Conservation (phyloP, 2,329 filamentous ascomycete genomes). For the Phialophora verrucosa region DNA sequence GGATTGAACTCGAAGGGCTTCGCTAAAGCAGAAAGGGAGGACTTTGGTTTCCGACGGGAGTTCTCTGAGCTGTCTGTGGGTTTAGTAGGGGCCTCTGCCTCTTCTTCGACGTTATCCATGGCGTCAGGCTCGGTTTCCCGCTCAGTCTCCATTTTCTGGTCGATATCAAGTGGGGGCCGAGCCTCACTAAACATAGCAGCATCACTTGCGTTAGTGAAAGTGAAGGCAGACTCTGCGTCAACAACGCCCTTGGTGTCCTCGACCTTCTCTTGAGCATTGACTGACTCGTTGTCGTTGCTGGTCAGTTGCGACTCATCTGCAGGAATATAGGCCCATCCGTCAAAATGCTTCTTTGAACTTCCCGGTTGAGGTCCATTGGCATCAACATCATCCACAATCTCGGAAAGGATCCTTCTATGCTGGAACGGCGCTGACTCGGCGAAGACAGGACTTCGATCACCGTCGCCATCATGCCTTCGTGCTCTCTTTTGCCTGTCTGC, state of each 20-base stretch:
- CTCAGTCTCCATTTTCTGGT: slow-evolving; percentile 14
- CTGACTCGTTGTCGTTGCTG: slow-evolving; percentile 49
- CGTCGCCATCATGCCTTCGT: slow-evolving; percentile 65
- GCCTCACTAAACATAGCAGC: slow-evolving; percentile 59
- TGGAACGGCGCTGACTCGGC: slow-evolving; percentile 57
- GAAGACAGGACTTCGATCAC: slow-evolving; percentile 76
- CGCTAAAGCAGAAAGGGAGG: slow-evolving; percentile 72
- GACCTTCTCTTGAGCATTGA: slow-evolving; percentile 46
- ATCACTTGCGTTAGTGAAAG: slow-evolving; percentile 59
- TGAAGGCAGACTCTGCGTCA: slow-evolving; percentile 59
- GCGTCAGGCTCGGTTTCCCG: slow-evolving; percentile 7
- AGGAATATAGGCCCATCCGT: slow-evolving; percentile 40
- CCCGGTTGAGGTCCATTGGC: slow-evolving; percentile 18
- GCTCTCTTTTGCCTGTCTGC: slow-evolving; percentile 77
- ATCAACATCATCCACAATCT: slow-evolving; percentile 30
- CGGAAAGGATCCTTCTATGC: slow-evolving; percentile 30
- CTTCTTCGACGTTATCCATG: slow-evolving; percentile 10
- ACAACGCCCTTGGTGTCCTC: slow-evolving; percentile 46
- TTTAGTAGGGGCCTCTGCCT: slow-evolving; percentile 7
- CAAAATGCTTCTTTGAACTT: slow-evolving; percentile 27
- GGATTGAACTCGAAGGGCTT: slow-evolving; percentile 67
- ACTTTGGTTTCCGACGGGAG: slow-evolving; percentile 52
- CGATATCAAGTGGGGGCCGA: slow-evolving; percentile 49
- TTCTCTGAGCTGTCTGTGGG: not conserved
- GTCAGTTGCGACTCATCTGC: slow-evolving; percentile 42